phyloP scores from a whole-genome alignment of 768 basidiomycete species.

The Royoungia palumana region DNA sequence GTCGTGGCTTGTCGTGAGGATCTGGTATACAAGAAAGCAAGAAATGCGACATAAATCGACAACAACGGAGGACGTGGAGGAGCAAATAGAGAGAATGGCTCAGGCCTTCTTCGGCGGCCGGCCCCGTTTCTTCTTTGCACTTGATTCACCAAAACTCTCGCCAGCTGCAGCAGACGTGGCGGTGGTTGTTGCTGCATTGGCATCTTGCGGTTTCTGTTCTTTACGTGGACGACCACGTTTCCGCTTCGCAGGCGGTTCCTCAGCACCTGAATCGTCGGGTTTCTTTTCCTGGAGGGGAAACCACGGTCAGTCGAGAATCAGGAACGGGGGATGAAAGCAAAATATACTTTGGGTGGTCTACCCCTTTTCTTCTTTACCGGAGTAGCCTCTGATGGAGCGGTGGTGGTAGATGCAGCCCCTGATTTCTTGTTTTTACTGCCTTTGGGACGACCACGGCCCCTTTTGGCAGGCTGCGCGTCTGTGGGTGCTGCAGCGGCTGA shows the following conservation, averaged over 20 bases:
- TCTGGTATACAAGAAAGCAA: slow-evolving; percentile 36
- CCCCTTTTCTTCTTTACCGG: slow-evolving; percentile 46
- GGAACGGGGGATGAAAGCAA: slow-evolving; percentile 8
- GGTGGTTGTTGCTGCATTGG: slow-evolving; percentile 36
- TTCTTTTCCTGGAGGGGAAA: slow-evolving; percentile 31
- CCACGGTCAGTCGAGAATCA: slow-evolving; percentile 20
- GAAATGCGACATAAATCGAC: slow-evolving; percentile 29
- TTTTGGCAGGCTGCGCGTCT: slow-evolving; percentile 49
- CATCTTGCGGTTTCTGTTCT: slow-evolving; percentile 45
- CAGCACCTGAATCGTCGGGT: slow-evolving; percentile 45
- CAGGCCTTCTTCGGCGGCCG: slow-evolving; percentile 54
- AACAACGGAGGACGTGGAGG: slow-evolving; percentile 12
- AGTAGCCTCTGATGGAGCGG: slow-evolving; percentile 26
- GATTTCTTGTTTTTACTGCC: slow-evolving; percentile 77
- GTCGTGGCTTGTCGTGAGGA: slow-evolving; percentile 33
- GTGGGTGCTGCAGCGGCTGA: slow-evolving; percentile 40
- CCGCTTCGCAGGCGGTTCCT: slow-evolving; percentile 56
- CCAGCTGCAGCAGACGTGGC: slow-evolving; percentile 23
- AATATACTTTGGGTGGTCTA: slow-evolving; percentile 48
- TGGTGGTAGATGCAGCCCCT: slow-evolving; percentile 32
- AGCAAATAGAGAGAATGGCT: slow-evolving; percentile 3
- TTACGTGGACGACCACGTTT: slow-evolving; percentile 77
- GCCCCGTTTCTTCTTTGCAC: slow-evolving; percentile 66
- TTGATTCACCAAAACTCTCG: slow-evolving; percentile 45
- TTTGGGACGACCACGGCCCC: slow-evolving; percentile 85